phyloP scores from a whole-genome alignment of 495 filamentous ascomycete genomes.

The Rostrohypoxylon terebratum region DNA sequence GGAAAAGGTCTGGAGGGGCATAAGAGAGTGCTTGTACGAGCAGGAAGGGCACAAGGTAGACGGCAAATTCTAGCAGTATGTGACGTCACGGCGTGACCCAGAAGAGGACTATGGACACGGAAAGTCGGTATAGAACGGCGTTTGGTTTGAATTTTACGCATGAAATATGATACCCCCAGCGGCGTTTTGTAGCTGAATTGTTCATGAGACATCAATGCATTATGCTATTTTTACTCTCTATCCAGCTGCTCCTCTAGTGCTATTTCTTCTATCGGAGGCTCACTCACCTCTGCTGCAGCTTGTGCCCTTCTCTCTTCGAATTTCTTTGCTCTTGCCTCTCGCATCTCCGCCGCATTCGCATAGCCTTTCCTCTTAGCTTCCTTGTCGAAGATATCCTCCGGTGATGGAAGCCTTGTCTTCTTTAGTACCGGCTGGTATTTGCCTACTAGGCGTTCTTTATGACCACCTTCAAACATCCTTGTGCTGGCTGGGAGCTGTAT shows the following conservation, averaged over 20 bases:
- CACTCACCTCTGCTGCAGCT: slow-evolving; percentile 20
- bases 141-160: slow-evolving; percentile 23
- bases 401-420: slow-evolving; percentile 69
- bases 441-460: slow-evolving; percentile 68
- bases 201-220: slow-evolving; percentile 17
- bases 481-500: slow-evolving; percentile 54
- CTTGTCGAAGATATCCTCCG: slow-evolving; percentile 79
- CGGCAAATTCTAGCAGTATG: slow-evolving; percentile 1
- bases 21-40: slow-evolving; percentile 81
- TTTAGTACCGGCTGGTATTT: slow-evolving; percentile 78
- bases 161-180: slow-evolving; percentile 46
- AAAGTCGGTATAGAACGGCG: slow-evolving; percentile 22
- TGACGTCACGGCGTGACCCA: background rate
- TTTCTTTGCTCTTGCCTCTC: slow-evolving; percentile 36
- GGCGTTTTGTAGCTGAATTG: slow-evolving; percentile 13
- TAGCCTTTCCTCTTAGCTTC: slow-evolving; percentile 79
- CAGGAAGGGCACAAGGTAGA: slow-evolving; percentile 48
- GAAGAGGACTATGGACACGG: background rate
- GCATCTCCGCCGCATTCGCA: slow-evolving; percentile 58
- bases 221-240: slow-evolving; percentile 9
- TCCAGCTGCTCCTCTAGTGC: slow-evolving; percentile 19
- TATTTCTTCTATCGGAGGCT: slow-evolving; percentile 14
- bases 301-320: slow-evolving; percentile 42
- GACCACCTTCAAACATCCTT: slow-evolving; percentile 78
- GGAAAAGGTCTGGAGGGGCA: slow-evolving; percentile 88